Evolutionary conservation across 2,329 filamentous ascomycete genomes (phyloP), one percentile per base, ranked within the genome.

Genomic region (Sporothrix brasiliensis): DNA sequence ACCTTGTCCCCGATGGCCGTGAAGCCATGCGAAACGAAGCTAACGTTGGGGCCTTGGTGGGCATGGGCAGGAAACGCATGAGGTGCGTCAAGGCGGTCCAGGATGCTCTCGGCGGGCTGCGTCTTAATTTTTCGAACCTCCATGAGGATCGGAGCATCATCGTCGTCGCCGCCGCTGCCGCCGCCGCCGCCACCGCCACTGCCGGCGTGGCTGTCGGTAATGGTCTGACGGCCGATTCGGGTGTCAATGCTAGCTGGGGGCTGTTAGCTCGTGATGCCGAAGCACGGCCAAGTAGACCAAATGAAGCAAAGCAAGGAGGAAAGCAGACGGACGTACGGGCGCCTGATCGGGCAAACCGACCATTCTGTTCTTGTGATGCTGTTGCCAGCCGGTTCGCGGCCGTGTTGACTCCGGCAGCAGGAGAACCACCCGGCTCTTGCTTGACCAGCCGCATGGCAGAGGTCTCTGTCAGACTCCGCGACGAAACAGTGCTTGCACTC

Each of bases 1-100:
- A 91, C 80, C 60, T 87, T 84, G n/a, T 84, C 82, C 0, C 88
- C 89, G 4, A 93, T 87, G 7, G 85, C 83, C 56, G 75, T 83
- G 73, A 79, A 86, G 5, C 76, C 81, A n/a, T 80, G 80, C 0
- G 77, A 78, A 10, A 78, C 76, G 68, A 78, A 78, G 2, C 76
- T 78, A n/a, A 71, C 72, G 24, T 76, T 75, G 19, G 39, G 58
- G 39, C 58, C 58, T 47, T 63, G 58, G 13, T 63, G 39, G 21
- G 58, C 58, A 47, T 63, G 58, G 5, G 58, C 39, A 4, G 70
- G 30, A 3, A 52, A 41, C 5, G 49, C 54, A 6, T 44, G 50
- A 13, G 34, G 34, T 4, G 68, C 65, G n/a, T 68, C 67, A 2
- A 69, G n/a, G 27, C 30, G 47, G 56, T 58, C 50, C 16, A 66